Evolutionary conservation across 768 basidiomycete species (phyloP), one percentile per base, ranked within the genome.

Genomic region (Leucosporidium yakuticum): DNA sequence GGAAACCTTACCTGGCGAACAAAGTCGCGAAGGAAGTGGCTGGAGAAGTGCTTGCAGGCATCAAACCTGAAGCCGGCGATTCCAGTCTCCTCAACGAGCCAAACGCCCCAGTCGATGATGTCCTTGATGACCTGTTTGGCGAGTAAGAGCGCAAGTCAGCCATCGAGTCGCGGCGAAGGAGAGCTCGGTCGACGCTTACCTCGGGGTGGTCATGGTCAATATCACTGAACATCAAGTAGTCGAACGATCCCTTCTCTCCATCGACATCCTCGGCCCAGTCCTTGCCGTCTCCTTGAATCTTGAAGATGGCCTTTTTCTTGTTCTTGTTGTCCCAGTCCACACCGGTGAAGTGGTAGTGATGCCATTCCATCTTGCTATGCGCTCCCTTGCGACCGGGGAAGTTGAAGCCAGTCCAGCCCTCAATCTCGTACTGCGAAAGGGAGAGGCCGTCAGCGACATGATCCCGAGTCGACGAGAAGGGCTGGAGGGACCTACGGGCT

Each of bases 261-360:
- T 80, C 79, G n/a, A 81, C 80, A 14, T 74, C 74, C 21, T 76
- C 56, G 8, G 78, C 78, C 79, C 79, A 80, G 2, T 64, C 66
- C 74, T 81, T 81, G 39, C 76, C 76, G 59, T 81, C 79, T 21
- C 81, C 81, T 60, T 80, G 77, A 59, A 81, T 81, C 72, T 79
- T 70, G 67, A 73, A 76, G 62, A 74, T 75, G 48, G 61, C 55
- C 15, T 74, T 79, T 60, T 78, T 78, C 68, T 79, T 75, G 23
- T 69, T 74, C 70, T 77, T 77, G 27, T 76, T 76, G 67, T 82
- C 81, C 58, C 76, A 82, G 69, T 82, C 81, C 19, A 81, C 80
- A 23, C 80, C 81, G 21, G 64, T 63, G 15, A 68, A 68, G 64
- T 71, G 66, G 29, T 64, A 49, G 64, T 63, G 62, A 32, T 47